A percentile compares a stretch with the other conserved stretches of the same genome.
These are phyloP conservation scores for Fusarium staphyleae DNA, from an alignment of 2,329 filamentous ascomycete species.

Conservation along the genomic window DNA sequence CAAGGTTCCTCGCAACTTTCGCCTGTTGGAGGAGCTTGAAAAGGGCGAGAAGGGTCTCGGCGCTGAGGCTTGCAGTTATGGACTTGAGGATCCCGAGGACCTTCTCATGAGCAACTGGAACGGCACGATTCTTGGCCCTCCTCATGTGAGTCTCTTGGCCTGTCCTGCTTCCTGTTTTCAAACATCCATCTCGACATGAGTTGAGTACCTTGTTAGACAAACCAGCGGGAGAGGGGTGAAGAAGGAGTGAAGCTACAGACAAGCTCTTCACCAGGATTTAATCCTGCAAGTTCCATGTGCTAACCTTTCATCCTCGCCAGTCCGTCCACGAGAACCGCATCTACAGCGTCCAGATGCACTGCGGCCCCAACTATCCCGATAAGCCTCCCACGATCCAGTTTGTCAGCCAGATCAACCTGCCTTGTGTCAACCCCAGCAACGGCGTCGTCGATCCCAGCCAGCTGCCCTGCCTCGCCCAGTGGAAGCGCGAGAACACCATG, in stretches of 20 bases:
- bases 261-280: not conserved
- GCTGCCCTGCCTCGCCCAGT: conserved; percentile 84
- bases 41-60: conserved; percentile 98
- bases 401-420: conserved; percentile 94
- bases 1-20: conserved; percentile 92
- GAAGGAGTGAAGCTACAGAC: too few relatives aligned
- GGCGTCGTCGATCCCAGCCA: conserved; percentile 86
- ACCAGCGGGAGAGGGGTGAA: not conserved
- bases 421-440: conserved; percentile 82
- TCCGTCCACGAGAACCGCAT: conserved; percentile 98
- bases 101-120: conserved; percentile 99
- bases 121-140: conserved; percentile 94
- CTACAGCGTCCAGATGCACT: conserved; percentile 97
- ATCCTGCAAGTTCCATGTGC: not conserved
- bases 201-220: not conserved
- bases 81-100: conserved; percentile 91
- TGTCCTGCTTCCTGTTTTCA: not conserved
- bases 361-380: conserved; percentile 88
- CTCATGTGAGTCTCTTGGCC: conserved; percentile 72
- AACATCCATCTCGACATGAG: not conserved
- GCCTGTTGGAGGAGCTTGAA: conserved; percentile 95
- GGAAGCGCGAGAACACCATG: conserved; percentile 94
- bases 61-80: conserved; percentile 96
- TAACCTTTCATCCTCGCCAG: conserved; percentile 52
- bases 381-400: conserved; percentile 89